Percentiles rank a stretch among this genome's conserved stretches.
These are phyloP conservation scores for Dicorynia guianensis DNA, from an alignment of 306 rosid species.

Conservation along the genomic window DNA sequence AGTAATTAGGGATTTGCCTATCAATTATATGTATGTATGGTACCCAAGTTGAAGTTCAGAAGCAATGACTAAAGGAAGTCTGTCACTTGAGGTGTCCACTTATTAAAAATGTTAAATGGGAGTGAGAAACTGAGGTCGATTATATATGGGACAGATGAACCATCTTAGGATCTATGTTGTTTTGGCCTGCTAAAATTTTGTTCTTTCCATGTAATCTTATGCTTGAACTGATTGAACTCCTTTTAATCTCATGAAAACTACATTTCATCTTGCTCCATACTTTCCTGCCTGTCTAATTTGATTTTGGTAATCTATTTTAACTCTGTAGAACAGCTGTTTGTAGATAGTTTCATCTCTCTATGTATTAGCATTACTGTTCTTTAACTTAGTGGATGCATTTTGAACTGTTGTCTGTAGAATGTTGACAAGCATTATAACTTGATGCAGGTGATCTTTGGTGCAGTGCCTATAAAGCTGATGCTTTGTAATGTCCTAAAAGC, in stretches of 20 bases:
- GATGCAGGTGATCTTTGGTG: slow-evolving; percentile 45
- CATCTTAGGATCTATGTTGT: background rate
- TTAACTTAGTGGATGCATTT: background rate
- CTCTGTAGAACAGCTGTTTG: background rate
- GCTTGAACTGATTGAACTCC: background rate
- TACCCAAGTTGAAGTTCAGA: no score
- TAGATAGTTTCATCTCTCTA: background rate
- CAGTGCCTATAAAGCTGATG: slow-evolving; percentile 44
- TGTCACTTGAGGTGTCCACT: no score
- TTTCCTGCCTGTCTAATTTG: background rate
- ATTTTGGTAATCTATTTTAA: no score
- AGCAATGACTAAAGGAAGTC: no score
- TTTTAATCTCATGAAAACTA: background rate
- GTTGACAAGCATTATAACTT: background rate
- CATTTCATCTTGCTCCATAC: background rate
- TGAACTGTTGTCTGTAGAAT: background rate
- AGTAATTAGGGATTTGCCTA: no score
- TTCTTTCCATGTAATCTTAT: background rate
- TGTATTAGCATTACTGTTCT: background rate
- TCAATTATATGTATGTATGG: no score
- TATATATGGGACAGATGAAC: background rate
- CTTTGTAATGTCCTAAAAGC: slow-evolving; percentile 43
- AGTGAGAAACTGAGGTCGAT: background rate
- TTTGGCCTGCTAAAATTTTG: no score
- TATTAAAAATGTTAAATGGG: no score